Evolutionary conservation across 306 rosid genomes (phyloP), one percentile per base, ranked within the genome.

Genomic region (Senna siamea): DNA sequence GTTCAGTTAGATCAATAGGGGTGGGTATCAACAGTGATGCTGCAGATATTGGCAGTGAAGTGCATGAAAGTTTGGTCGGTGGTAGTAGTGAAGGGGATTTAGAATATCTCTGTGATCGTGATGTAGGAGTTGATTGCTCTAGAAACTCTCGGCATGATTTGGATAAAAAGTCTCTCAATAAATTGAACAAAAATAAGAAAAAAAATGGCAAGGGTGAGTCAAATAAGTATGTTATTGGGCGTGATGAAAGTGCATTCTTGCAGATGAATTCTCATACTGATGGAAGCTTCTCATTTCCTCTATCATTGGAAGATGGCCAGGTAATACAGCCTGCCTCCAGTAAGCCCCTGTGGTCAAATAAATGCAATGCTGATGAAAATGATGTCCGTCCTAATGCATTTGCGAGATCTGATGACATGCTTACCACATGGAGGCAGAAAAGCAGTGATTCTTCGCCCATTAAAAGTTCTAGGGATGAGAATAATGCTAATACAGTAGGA

Each of bases 1-100:
- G 96, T 79, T 89, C 96, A 5, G 92, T 89, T 61, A 82, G 97
- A 79, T 92, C 97, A 63, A 92, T 92, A 72, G 97, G 97, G 30
- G 97, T 92, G 53, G 97, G 97, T 59, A 87, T 92, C 71, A 89
- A 84, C 78, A 87, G 93, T 69, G 97, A 89, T 80, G 87, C 82
- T 82, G 96, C 93, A 48, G 96, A 92, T 70, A 69, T 92, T 57
- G 90, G 96, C 52, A 84, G 87, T 77, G 93, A 89, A 85, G 91
- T 89, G 38, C 89, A 89, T 26, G 97, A 83, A 75, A 89, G 95
- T 82, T 85, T 89, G 82, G 80, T 89, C 62, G 92, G 89, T 79
- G 90, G 96, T 71, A 86, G 91, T 41, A 84, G 89, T 40, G 95
- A 89, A 83, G 95, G 97, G 60, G 89, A 87, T 83, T 47, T 87